Percentiles rank a stretch among this genome's conserved stretches.
Conservation (phyloP, 768 basidiomycete species). For the Lactarius quietus region DNA sequence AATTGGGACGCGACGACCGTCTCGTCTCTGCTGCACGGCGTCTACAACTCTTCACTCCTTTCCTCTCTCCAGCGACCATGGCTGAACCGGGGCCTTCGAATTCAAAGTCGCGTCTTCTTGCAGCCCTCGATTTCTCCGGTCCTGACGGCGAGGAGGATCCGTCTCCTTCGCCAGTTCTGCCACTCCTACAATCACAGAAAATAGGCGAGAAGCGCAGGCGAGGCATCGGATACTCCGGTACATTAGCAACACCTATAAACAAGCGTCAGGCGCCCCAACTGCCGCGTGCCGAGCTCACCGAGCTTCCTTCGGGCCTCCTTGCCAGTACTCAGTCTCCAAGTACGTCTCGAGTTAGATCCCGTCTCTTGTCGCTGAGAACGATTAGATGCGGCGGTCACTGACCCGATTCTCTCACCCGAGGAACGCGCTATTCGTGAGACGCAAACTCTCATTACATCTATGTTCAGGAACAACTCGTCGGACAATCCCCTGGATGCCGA, state of each 20-base stretch:
- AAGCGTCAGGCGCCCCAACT: conserved; percentile 10
- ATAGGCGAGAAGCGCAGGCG: conserved; percentile 18
- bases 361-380: background rate
- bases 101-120: conserved; percentile 24
- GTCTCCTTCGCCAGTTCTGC: background rate
- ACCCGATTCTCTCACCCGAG: conserved; percentile 15
- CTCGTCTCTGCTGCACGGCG: background rate
- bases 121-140: conserved; percentile 22
- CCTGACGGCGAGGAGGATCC: background rate
- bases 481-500: background rate
- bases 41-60: background rate
- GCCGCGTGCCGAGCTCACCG: background rate
- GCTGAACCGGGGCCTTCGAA: background rate
- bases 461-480: background rate
- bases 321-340: conserved; percentile 19
- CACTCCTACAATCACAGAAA: background rate
- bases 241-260: conserved; percentile 7
- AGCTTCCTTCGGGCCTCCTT: conserved; percentile 20
- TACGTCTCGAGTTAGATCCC: background rate
- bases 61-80: conserved; percentile 1
- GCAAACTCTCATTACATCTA: conserved; percentile 6
- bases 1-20: background rate
- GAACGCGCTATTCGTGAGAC: conserved; percentile 8
- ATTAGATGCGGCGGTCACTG: conserved; percentile 15
- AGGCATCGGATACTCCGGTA: conserved; percentile 1